phyloP scores from a whole-genome alignment of 306 rosid species.

The Quercus engelmannii region DNA sequence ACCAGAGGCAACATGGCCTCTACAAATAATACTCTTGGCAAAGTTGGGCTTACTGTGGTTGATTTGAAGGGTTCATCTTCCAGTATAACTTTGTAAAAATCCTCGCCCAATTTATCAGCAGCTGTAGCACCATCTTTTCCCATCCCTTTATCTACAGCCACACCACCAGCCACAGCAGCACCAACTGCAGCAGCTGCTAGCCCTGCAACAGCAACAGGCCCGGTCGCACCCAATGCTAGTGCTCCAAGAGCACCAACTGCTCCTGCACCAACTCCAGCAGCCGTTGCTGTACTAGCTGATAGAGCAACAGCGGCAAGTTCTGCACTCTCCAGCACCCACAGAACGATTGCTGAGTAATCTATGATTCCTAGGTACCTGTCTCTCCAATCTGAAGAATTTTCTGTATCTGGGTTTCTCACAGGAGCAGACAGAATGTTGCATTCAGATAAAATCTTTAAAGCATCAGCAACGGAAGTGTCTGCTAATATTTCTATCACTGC shows the following conservation, averaged over 20 bases:
- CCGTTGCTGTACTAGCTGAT: constrained; percentile 78
- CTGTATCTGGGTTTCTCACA: constrained; percentile 57
- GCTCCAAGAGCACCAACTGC: constrained; percentile 82
- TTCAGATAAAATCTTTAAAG: constrained; percentile 69
- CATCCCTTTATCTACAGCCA: constrained; percentile 52
- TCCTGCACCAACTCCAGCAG: constrained; percentile 86
- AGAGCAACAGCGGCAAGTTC: constrained; percentile 79
- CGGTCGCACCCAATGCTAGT: constrained; percentile 69
- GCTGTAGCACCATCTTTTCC: constrained; percentile 74
- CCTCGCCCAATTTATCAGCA: constrained; percentile 69
- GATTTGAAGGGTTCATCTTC: constrained; percentile 96
- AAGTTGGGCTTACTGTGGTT: constrained; percentile 60
- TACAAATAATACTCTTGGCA: background rate
- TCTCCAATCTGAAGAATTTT: constrained; percentile 57
- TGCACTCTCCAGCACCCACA: constrained; percentile 95
- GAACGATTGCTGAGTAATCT: constrained; percentile 73
- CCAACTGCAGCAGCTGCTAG: constrained; percentile 92
- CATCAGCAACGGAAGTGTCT: constrained; percentile 58
- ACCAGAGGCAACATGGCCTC: background rate
- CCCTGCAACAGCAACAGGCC: constrained; percentile 84
- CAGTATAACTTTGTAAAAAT: constrained; percentile 77
- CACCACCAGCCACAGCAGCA: constrained; percentile 81
- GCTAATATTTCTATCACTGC: constrained; percentile 83
- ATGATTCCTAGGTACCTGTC: constrained; percentile 78
- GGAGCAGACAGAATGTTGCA: constrained; percentile 87